These are phyloP conservation scores for Aureobasidium sp. DNA, from an alignment of 2,329 filamentous ascomycete species.

Conservation along the genomic window DNA sequence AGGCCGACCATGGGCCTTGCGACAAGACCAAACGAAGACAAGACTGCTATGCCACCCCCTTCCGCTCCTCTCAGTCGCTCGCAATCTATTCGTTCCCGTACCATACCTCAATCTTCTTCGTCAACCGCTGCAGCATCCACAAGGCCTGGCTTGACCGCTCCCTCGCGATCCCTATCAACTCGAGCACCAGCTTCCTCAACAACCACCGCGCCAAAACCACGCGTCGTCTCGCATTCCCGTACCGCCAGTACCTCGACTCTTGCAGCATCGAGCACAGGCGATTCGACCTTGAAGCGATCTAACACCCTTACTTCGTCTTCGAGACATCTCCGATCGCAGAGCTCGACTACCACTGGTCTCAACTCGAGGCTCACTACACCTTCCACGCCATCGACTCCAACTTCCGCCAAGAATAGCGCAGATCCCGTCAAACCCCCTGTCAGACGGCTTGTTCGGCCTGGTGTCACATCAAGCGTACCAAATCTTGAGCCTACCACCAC, in stretches of 20 bases:
- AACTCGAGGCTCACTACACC: not conserved
- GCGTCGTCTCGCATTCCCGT: not conserved
- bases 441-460: not conserved
- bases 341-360: not conserved
- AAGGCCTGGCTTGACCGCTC: not conserved
- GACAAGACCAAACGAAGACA: not conserved
- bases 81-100: not conserved
- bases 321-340: not conserved
- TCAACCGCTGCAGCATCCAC: not conserved
- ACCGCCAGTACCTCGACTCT: not conserved
- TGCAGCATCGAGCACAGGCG: not conserved
- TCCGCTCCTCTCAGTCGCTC: not conserved
- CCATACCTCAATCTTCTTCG: not conserved
- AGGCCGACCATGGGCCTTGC: not conserved
- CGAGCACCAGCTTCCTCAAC: not conserved
- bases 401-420: not conserved
- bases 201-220: not conserved
- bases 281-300: not conserved
- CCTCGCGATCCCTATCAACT: not conserved
- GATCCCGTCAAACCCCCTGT: not conserved
- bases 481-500: not conserved
- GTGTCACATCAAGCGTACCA: not conserved
- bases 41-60: conserved; percentile 8
- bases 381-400: not conserved
- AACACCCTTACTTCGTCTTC: not conserved